Percentiles rank a stretch among this genome's conserved stretches.
Evolutionary conservation across 1,139 yeast genomes (phyloP).

Genomic region (Diutina rugosa): DNA sequence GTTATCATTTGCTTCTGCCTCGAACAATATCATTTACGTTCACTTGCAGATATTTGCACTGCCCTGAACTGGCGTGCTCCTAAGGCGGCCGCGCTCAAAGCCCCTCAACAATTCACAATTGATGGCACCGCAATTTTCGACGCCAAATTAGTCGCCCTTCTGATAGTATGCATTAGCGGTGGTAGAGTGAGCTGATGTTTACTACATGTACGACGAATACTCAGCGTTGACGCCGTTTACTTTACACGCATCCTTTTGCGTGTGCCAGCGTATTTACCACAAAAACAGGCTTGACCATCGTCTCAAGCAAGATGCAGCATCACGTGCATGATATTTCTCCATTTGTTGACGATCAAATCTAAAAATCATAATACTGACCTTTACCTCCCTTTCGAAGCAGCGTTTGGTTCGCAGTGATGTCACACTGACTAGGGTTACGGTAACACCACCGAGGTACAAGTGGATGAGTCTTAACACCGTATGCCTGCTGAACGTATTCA

Average conservation of each 20-base stretch:
- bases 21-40: neutral
- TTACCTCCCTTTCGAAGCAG: neutral
- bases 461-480: constrained; percentile 18
- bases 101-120: too few relatives aligned
- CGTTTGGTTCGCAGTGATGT: constrained; percentile 11
- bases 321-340: neutral
- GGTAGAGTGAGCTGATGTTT: neutral
- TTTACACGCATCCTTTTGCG: neutral
- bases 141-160: too few relatives aligned
- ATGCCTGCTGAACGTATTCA: constrained; percentile 28
- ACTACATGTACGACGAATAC: neutral
- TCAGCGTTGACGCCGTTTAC: neutral
- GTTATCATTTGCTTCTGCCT: neutral
- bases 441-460: constrained; percentile 29
- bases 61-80: neutral
- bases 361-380: neutral
- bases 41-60: neutral
- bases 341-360: neutral
- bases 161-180: neutral
- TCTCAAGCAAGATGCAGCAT: neutral
- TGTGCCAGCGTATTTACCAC: neutral
- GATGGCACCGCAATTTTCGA: too few relatives aligned
- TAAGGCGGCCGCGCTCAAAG: too few relatives aligned
- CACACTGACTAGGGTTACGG: constrained; percentile 30
- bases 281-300: neutral